These are phyloP conservation scores for Sporothrix brunneoviolacea DNA, from an alignment of 2,329 filamentous ascomycete genomes.

Conservation along the genomic window DNA sequence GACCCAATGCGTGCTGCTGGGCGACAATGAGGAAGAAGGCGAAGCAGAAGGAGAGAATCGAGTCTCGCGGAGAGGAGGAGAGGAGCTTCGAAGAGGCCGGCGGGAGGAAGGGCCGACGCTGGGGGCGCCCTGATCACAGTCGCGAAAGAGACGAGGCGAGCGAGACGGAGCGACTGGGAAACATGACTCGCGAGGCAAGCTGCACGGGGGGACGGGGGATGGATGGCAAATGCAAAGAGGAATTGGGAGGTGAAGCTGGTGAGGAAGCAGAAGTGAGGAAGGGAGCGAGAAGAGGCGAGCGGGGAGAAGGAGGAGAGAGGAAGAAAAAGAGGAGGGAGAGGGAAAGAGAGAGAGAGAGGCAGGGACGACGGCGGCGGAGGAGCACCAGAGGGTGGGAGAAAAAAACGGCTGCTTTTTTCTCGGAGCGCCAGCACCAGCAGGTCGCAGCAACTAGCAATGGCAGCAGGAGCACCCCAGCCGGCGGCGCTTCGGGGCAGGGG, in stretches of 20 bases:
- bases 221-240: neutral
- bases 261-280: neutral
- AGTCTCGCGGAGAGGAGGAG: no score
- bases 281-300: neutral
- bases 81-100: neutral
- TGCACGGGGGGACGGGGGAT: neutral
- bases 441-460: neutral
- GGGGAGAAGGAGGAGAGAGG: neutral
- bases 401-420: slow-evolving; percentile 4
- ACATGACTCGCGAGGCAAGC: slow-evolving; percentile 11
- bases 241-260: slow-evolving; percentile 1
- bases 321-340: neutral
- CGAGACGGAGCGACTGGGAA: slow-evolving; percentile 6
- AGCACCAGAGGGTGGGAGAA: slow-evolving; percentile 1
- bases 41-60: no score
- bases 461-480: neutral
- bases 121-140: slow-evolving; percentile 8
- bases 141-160: slow-evolving; percentile 8
- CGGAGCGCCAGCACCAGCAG: slow-evolving; percentile 3
- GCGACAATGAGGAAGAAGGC: no score
- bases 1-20: no score
- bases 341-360: neutral
- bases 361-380: slow-evolving; percentile 2
- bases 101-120: neutral
- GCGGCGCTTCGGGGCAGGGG: slow-evolving; percentile 16